Evolutionary conservation across 1,284 basidiomycete species (phyloP), one percentile per base, ranked within the genome.

Genomic region (Wolfiporia cocos): DNA sequence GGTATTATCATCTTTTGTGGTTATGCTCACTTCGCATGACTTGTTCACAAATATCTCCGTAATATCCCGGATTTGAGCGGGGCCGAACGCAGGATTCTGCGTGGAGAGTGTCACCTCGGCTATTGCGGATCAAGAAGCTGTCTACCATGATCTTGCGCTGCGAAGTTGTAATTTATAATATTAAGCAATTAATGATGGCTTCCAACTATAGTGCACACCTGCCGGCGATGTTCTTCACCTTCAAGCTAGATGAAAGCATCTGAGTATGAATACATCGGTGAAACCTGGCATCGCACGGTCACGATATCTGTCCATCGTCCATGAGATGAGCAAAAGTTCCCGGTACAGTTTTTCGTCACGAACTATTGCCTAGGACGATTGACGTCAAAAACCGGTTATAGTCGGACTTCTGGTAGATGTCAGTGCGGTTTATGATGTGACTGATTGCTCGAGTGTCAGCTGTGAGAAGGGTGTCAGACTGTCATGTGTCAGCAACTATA

Each of bases 81-180:
- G 65, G 4, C 75, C 73, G 44, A 82, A 80, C 1, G 75, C 77
- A 14, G 77, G 77, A 47, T 78, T 81, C 77, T 58, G 28, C 23
- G 31, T 12, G 29, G 6, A 18, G 14, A 12, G 3, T 5, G 24
- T 15, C 21, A 15, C 7, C 4, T 11, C n/a, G 17, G 34, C 12
- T n/a, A 17, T 15, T 20, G 17, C 5, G 3, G 9, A 20, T 18
- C 19, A 41, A 32, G n/a, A 31, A 20, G 4, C 12, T 20, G 26
- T 44, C 34, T 22, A 48, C 49, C 41, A 51, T 41, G 5, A 51
- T 44, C 19, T 45, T 34, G 29, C 43, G 43, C 49, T 51, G 26
- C 23, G 6, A 12, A 11, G 4, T 19, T n/a, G 31, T 7, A 20
- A 20, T 23, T 22, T 19, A 26, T 17, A 11, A 19, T 35, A 4